Evolutionary conservation across 257 asterid genomes (phyloP), one percentile per base, ranked within the genome.

Genomic region (Fraxinus americana): DNA sequence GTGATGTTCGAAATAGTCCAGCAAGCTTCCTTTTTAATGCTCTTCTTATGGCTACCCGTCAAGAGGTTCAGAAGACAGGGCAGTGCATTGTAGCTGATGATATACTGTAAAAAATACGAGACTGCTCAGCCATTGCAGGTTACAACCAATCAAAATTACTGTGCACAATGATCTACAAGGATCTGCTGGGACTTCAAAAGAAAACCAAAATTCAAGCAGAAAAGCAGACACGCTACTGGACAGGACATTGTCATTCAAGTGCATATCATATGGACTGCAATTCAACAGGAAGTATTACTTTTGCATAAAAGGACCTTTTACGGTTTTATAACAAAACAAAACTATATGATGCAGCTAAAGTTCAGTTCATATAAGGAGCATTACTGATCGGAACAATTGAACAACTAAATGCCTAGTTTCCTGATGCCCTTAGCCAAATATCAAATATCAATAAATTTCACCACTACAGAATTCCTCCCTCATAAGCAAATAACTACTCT

Each of bases 21-120:
- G 74, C 90, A 86, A 73, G 90, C 90, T 75, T 86, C 88, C 75
- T 87, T 85, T 67, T 82, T 83, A 30, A 87, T 87, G 72, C 87
- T 87, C 71, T 87, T 87, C 82, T 84, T 82, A 50, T 75, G 77
- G 66, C 66, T 75, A 65, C 80, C 79, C 52, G 61, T 71, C 88
- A 87, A 75, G 74, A 87, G 83, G 81, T 70, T 80, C 73, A 80
- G 36, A 75, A 87, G 86, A 70, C 78, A 39, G 39, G 81, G 74
- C 19, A 87, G 79, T 39, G 82, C 85, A 8, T 78, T 79, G 59
- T 76, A 76, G 63, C 79, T 72, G 39, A 86, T 85, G 70, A 86
- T 84, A 48, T 78, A 70, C 90, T 86, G 78, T 52, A 65, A 25
- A 32, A 11, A 72, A 29, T 17, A 50, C 21, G 16, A 35, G 4